Evolutionary conservation across 371 early-diverging fungal genomes (phyloP).

Genomic region (Mortierella sp.): DNA sequence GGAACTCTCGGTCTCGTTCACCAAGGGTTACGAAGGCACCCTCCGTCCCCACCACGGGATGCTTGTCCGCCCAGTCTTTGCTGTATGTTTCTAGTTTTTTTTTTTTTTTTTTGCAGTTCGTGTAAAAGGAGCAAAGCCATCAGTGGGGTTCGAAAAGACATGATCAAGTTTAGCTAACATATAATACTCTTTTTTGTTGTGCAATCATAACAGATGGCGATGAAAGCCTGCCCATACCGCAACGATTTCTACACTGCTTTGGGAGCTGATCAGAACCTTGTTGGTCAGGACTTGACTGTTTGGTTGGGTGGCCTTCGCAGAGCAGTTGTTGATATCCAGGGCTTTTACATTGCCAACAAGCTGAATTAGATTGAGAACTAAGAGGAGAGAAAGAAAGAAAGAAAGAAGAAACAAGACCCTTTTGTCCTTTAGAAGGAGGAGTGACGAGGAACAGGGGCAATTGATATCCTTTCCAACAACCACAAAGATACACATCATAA

Average conservation of each 20-base stretch:
- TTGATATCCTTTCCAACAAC: not conserved
- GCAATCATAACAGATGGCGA: slow-evolving; percentile 73
- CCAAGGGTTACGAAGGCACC: slow-evolving; percentile 83
- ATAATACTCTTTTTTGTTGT: not conserved
- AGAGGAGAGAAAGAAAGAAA: not conserved
- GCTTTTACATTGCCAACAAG: slow-evolving; percentile 35
- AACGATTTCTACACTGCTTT: slow-evolving; percentile 89
- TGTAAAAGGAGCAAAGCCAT: too few species aligned
- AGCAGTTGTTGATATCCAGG: slow-evolving; percentile 64
- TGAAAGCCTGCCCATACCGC: slow-evolving; percentile 94
- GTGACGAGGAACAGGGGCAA: not conserved
- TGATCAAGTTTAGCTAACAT: not conserved
- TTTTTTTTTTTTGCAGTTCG: too few species aligned
- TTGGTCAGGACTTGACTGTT: slow-evolving; percentile 63
- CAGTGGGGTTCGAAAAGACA: too few species aligned
- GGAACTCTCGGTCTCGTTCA: slow-evolving; percentile 86
- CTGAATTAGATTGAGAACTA: slow-evolving; percentile 4
- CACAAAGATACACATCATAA: slow-evolving; percentile 13
- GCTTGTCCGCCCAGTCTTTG: slow-evolving; percentile 84
- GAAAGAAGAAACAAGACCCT: slow-evolving; percentile 14
- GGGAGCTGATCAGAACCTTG: slow-evolving; percentile 68
- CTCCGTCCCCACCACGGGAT: slow-evolving; percentile 85
- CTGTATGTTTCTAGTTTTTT: slow-evolving; percentile 58
- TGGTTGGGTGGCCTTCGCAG: slow-evolving; percentile 83
- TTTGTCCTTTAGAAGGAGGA: not conserved